A percentile compares a stretch with the other conserved stretches of the same genome.
Conservation (phyloP, 306 rosid species). For the Arachis stenosperma region DNA sequence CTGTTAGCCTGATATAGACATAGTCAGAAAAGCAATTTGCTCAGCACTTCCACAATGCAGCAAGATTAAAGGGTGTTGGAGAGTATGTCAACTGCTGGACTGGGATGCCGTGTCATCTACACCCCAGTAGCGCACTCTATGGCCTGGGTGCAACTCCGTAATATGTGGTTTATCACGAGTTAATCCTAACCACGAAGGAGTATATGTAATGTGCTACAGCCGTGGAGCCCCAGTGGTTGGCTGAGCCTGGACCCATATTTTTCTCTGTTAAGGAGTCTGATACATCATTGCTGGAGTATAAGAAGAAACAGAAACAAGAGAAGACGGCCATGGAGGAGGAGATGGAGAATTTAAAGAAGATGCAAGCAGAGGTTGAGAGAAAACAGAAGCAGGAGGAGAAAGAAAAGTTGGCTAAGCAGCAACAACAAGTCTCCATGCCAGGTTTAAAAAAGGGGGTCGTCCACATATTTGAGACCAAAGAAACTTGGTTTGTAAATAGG, state of each 20-base stretch:
- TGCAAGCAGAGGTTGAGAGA: conserved; percentile 71
- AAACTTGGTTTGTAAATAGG: conserved; percentile 69
- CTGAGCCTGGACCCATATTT: conserved; percentile 96
- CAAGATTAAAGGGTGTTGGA: conserved; percentile 92
- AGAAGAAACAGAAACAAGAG: conserved; percentile 85
- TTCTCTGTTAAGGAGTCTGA: conserved; percentile 96
- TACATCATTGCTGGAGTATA: too few relatives aligned
- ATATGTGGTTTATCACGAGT: conserved; percentile 85
- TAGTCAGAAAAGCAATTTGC: conserved; percentile 90
- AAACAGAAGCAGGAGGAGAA: conserved; percentile 61
- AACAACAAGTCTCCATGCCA: conserved; percentile 75
- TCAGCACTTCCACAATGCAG: conserved; percentile 92
- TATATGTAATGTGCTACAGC: conserved; percentile 99
- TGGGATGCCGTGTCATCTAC: conserved; percentile 96
- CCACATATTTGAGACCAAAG: conserved; percentile 85
- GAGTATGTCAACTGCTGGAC: conserved; percentile 87
- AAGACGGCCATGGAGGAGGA: conserved; percentile 97
- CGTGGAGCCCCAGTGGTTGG: conserved; percentile 96
- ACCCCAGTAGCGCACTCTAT: conserved; percentile 95
- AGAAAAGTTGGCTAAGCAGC: conserved; percentile 65
- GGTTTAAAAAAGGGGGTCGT: conserved; percentile 80
- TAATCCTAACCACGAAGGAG: conserved; percentile 82
- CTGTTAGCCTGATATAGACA: conserved; percentile 81
- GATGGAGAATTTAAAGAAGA: conserved; percentile 89
- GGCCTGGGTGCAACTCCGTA: conserved; percentile 99